Conservation (phyloP, 129 eudicot genomes). For the Helianthus tuberosus region DNA sequence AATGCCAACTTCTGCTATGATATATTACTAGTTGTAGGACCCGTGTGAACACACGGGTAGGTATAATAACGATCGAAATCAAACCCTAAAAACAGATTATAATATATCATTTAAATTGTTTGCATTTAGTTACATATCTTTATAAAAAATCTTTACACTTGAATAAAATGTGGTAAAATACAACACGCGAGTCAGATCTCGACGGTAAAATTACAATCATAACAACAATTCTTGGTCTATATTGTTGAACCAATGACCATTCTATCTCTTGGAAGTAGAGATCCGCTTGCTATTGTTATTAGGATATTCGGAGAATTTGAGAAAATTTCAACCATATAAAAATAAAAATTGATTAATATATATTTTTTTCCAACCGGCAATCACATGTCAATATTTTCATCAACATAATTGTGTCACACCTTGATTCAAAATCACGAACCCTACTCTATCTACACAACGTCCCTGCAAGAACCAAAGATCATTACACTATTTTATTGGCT, state of each 20-base stretch:
- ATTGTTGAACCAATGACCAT: not conserved
- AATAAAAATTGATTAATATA: not conserved
- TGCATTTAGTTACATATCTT: no score
- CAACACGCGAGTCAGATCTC: not conserved
- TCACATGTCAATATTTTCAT: not conserved
- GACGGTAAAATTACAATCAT: slow-evolving; percentile 1
- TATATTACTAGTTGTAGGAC: no score
- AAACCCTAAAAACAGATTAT: no score
- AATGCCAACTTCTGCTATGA: no score
- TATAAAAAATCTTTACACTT: no score
- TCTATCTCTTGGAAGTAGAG: not conserved
- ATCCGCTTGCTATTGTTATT: no score
- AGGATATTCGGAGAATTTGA: slow-evolving; percentile 58
- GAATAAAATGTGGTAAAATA: slow-evolving; percentile 1
- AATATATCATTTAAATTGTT: no score
- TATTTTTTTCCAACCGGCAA: not conserved
- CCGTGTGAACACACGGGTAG: no score
- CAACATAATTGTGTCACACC: slow-evolving; percentile 34
- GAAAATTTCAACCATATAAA: slow-evolving; percentile 60
- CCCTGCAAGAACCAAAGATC: slow-evolving; percentile 42
- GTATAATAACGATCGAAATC: no score
- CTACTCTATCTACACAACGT: slow-evolving; percentile 82
- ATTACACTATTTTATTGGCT: not conserved
- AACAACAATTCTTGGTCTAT: not conserved
- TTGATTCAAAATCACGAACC: slow-evolving; percentile 69